phyloP scores from a whole-genome alignment of 2,329 filamentous ascomycete species.

The Nemania bipapillata region DNA sequence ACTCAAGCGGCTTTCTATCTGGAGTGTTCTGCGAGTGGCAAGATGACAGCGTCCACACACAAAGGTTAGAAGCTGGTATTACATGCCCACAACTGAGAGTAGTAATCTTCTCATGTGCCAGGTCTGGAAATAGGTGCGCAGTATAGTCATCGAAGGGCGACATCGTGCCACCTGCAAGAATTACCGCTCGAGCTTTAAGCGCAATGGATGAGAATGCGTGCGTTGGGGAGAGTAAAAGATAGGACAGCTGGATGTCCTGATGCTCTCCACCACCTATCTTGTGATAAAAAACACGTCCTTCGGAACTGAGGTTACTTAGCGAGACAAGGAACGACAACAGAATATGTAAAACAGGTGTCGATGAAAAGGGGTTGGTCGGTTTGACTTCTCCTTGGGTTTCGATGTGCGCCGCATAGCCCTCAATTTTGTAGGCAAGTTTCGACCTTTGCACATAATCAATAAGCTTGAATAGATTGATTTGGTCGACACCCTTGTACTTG shows the following conservation, averaged over 20 bases:
- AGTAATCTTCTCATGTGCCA: conserved; percentile 71
- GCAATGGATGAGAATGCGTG: conserved; percentile 91
- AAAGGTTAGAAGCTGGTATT: conserved; percentile 82
- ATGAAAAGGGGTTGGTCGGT: conserved; percentile 52
- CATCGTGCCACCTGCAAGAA: conserved; percentile 96
- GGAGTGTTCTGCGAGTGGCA: conserved; percentile 50
- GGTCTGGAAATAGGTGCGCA: conserved; percentile 82
- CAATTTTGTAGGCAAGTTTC: conserved; percentile 92
- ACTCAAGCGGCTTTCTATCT: conserved; percentile 71
- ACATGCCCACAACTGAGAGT: conserved; percentile 95
- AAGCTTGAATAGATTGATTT: conserved; percentile 92
- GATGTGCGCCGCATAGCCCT: conserved; percentile 80
- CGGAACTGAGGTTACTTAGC: conserved; percentile 83
- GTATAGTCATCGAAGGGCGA: conserved; percentile 93
- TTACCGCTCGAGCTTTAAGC: conserved; percentile 82
- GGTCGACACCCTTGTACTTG: conserved; percentile 86
- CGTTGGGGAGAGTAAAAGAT: conserved; percentile 89
- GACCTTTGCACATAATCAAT: conserved; percentile 89
- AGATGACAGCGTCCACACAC: conserved; percentile 75
- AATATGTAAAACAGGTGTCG: conserved; percentile 65
- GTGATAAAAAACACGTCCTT: conserved; percentile 73
- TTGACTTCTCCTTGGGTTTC: conserved; percentile 55
- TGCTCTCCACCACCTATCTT: conserved; percentile 53
- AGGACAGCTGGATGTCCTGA: conserved; percentile 73
- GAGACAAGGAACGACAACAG: conserved; percentile 75